Base-by-base conservation (phyloP, 2,329 filamentous ascomycete genomes). In the Neofusicoccum sp. region DNA sequence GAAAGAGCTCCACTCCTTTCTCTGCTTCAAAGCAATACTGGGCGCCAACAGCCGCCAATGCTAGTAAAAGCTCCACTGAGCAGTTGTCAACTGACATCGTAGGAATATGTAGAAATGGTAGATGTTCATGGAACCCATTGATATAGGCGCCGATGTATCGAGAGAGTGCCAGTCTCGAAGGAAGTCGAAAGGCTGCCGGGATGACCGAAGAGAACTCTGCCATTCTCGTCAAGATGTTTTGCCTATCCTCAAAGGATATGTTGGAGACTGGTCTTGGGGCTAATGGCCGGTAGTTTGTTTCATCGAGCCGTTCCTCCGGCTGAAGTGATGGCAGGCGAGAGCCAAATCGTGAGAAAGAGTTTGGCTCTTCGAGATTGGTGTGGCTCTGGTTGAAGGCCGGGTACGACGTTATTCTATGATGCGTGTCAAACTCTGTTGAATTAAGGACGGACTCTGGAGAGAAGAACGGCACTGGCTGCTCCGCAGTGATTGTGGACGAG, bases 81-180 rank as follows among this genome's bases (percentile, higher is more conserved):
- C 86, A 82, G n/a, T 87, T 84, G 6, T 84, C 83, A 0, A 87
- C 83, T 1, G 82, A 80, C 50, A 91, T 79, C 0, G 88, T 91
- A 0, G 89, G 86, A 4, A 90, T 77, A 71, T 92, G 89, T 33
- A 92, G 78, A 65, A 91, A 86, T 0, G 84, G 84, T 44, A 86
- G 78, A 64, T 86, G 83, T 31, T 83, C 80, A 63, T 86, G 81
- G 64, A 91, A 90, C 0, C 88, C 88, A 64, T 83, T 85, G 60
- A 90, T 84, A 68, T 90, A 92, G 1, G 88, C 88, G 64, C 89
- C 87, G 36, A 91, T 75, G 66, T 91, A 91, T 37, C 89, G 79
- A 2, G 86, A 87, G 33, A 91, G 73, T 0, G 89, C 89, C 67
- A 90, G 84, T 3, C 89, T 83, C 4, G 88, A 90, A 1, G 89